Conservation (phyloP, 2,329 filamentous ascomycete species). For the Juglanconis juglandina region DNA sequence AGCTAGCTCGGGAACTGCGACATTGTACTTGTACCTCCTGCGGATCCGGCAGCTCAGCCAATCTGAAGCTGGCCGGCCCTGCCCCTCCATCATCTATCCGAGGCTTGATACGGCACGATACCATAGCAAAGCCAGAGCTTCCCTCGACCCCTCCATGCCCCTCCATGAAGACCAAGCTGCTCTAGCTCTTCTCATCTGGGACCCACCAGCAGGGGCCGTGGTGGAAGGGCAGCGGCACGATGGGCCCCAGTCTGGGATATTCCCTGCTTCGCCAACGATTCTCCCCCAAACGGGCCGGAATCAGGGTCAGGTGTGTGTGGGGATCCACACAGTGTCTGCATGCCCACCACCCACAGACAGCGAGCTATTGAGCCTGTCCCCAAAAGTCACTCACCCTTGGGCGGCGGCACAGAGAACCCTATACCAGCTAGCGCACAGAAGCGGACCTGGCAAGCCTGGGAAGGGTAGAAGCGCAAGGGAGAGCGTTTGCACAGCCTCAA, state of each 20-base stretch:
- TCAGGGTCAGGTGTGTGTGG: constrained; percentile 2
- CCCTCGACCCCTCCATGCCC: constrained; percentile 18
- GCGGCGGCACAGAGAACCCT: not conserved
- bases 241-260: not conserved
- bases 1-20: constrained; percentile 7
- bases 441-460: too few relatives aligned
- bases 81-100: constrained; percentile 12
- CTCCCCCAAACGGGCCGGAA: not conserved
- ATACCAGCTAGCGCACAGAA: too few relatives aligned
- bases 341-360: not conserved
- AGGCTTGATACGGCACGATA: constrained; percentile 12
- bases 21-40: not conserved
- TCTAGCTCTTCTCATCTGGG: not conserved
- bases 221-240: not conserved
- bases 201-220: not conserved
- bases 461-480: not conserved
- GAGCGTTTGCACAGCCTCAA: constrained; percentile 17
- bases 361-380: not conserved
- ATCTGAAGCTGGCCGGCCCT: constrained; percentile 10
- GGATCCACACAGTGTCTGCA: constrained; percentile 13
- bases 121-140: constrained; percentile 4
- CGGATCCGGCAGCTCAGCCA: constrained; percentile 11
- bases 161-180: constrained; percentile 11
- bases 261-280: not conserved
- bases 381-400: constrained; percentile 5